These are phyloP conservation scores for Massarina eburnea DNA, from an alignment of 2,329 filamentous ascomycete species.

Conservation along the genomic window DNA sequence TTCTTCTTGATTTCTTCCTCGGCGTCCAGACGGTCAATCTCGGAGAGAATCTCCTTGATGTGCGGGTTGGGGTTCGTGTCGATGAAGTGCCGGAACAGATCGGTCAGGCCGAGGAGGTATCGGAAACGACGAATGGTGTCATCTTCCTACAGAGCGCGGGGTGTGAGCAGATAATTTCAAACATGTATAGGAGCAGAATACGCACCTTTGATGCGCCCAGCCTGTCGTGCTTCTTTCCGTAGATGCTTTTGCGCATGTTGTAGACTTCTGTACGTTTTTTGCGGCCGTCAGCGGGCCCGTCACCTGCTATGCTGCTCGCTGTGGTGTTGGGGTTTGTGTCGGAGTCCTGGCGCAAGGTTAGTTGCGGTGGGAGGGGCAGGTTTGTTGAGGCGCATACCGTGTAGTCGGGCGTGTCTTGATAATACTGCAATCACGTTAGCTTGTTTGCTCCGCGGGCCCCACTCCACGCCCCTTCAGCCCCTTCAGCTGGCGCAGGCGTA, in stretches of 20 bases:
- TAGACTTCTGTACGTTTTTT: conserved; percentile 85
- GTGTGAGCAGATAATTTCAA: conserved; percentile 10
- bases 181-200: conserved; percentile 1
- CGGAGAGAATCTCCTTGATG: conserved; percentile 88
- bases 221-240: conserved; percentile 92
- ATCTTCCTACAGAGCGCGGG: conserved; percentile 66
- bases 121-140: conserved; percentile 92
- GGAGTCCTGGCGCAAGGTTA: conserved; percentile 55
- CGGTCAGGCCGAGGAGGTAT: conserved; percentile 91
- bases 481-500: neutral
- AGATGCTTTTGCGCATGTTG: conserved; percentile 85
- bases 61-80: conserved; percentile 94
- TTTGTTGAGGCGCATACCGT: conserved; percentile 46
- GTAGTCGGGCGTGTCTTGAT: conserved; percentile 64
- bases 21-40: conserved; percentile 91
- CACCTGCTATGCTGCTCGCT: conserved; percentile 84
- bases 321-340: conserved; percentile 68
- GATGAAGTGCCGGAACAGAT: conserved; percentile 98
- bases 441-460: conserved; percentile 6
- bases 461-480: conserved; percentile 1
- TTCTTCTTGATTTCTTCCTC: conserved; percentile 69
- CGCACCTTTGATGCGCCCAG: conserved; percentile 88
- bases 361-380: conserved; percentile 6
- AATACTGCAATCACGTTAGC: conserved; percentile 45
- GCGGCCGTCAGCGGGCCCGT: conserved; percentile 71